Conservation (phyloP, 2,329 filamentous ascomycete genomes). For the Pseudogymnoascus destructans region DNA sequence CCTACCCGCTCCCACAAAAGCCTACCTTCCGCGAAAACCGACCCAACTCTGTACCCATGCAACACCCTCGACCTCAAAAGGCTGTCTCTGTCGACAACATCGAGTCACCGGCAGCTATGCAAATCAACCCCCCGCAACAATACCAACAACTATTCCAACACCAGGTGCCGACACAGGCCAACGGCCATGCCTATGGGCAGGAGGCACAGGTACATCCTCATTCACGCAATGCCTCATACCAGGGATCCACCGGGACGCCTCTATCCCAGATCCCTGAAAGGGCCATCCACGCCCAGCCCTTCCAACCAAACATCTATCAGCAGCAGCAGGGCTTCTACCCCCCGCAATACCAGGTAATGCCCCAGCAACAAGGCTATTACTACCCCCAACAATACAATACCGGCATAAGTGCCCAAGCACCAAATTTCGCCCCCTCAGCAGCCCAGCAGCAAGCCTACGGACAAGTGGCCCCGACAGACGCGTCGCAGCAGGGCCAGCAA, state of each 20-base stretch:
- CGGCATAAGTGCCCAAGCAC: constrained; percentile 31
- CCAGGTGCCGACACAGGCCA: constrained; percentile 70
- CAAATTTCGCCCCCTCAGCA: constrained; percentile 21
- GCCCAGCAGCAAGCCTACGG: constrained; percentile 24
- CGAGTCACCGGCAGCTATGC: constrained; percentile 54
- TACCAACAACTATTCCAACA: constrained; percentile 85
- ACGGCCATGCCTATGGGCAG: constrained; percentile 40
- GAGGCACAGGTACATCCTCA: constrained; percentile 45
- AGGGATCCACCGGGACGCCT: constrained; percentile 63
- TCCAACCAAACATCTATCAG: constrained; percentile 61
- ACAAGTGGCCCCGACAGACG: constrained; percentile 16
- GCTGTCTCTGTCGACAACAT: constrained; percentile 86
- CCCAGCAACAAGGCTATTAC: constrained; percentile 50
- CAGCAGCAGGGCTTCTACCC: constrained; percentile 44
- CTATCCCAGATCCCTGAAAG: constrained; percentile 87
- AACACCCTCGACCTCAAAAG: constrained; percentile 92
- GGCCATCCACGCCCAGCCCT: constrained; percentile 78
- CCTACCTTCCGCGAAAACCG: constrained; percentile 45
- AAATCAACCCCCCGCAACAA: constrained; percentile 46
- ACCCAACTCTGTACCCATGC: constrained; percentile 53
- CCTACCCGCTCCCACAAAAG: constrained; percentile 44
- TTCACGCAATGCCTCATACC: constrained; percentile 55
- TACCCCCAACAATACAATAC: constrained; percentile 44
- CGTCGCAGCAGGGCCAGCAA: constrained; percentile 41
- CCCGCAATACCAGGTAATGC: constrained; percentile 44